Percentiles rank a stretch among this genome's conserved stretches.
These are phyloP conservation scores for Guyanaporus albipodus DNA, from an alignment of 768 basidiomycete species.

Conservation along the genomic window DNA sequence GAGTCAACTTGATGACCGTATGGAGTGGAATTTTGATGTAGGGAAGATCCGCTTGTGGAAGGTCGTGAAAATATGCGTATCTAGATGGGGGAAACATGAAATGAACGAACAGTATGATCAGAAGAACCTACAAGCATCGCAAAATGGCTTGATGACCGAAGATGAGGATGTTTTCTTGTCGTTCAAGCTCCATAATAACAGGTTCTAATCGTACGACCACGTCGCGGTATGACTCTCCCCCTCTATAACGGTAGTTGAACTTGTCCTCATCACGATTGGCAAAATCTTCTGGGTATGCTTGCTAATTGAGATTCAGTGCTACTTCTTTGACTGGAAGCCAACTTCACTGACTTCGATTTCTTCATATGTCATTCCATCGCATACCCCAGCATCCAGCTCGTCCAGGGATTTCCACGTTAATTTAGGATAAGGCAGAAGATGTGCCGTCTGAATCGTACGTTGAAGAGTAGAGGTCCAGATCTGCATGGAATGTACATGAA, in stretches of 20 bases:
- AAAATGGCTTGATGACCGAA: slow-evolving; percentile 94
- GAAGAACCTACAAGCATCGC: slow-evolving; percentile 59
- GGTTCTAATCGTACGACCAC: slow-evolving; percentile 94
- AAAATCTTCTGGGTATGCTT: slow-evolving; percentile 96
- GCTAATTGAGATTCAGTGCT: slow-evolving; percentile 39
- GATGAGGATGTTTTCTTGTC: slow-evolving; percentile 95
- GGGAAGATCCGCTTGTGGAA: slow-evolving; percentile 89
- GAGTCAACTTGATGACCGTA: slow-evolving; percentile 97
- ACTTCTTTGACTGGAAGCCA: background rate
- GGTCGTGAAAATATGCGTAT: slow-evolving; percentile 95
- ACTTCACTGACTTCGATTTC: slow-evolving; percentile 79
- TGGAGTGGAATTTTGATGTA: slow-evolving; percentile 98
- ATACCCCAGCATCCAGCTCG: slow-evolving; percentile 97
- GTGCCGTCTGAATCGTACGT: slow-evolving; percentile 89
- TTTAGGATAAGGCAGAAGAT: slow-evolving; percentile 78
- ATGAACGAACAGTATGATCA: background rate
- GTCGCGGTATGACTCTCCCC: slow-evolving; percentile 96
- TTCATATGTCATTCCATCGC: slow-evolving; percentile 99
- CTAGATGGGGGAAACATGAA: slow-evolving; percentile 35
- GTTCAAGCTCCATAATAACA: slow-evolving; percentile 98
- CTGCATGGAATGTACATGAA: slow-evolving; percentile 35
- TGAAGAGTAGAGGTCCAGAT: slow-evolving; percentile 99
- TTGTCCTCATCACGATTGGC: slow-evolving; percentile 98
- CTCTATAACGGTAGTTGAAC: slow-evolving; percentile 97
- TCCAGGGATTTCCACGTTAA: slow-evolving; percentile 99